Base-by-base conservation (phyloP, 2,329 filamentous ascomycete genomes). In the Colletotrichum viniferum region DNA sequence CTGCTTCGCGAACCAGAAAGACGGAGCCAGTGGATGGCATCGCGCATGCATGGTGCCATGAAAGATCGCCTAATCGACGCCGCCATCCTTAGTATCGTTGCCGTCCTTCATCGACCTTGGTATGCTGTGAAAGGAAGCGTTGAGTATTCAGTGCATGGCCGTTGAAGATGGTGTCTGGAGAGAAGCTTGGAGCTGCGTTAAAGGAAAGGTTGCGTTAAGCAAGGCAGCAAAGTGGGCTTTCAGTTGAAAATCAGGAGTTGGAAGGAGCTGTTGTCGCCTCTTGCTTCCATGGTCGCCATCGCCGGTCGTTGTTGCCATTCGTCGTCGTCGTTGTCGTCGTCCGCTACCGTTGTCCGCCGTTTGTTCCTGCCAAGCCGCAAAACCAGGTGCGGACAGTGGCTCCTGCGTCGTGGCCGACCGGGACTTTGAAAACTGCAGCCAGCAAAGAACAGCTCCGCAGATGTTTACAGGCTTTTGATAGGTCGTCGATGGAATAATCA, bases 121-220 rank as follows among this genome's bases (percentile, higher is more conserved):
- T 4, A 7, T 48, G 18, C 7, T 48, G 16, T 48, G 43, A 48
- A 21, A 48, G 18, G 3, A 7, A 48, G 0, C 18, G 9, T 48
- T 48, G 43, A 21, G 43, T 48, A 21, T 48, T n/a, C 43, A 21
- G 0, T 43, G 38, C 18, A 13, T 48, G 43, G 43, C n/a, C 43
- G 0, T 1, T n/a, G n/a, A 48, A 21, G n/a, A 21, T 48, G n/a
- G 21, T 48, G 43, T 0, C 38, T 1, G 38, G 38, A 7, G 0
- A 48, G 43, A 48, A 48, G 10, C 43, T n/a, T 1, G 43, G 43
- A 48, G 43, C 18, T 43, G 38, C 38, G 38, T 1, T 0, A 43
- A 43, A 43, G 36, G 4, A 8, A 43, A n/a, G 16, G 4, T 10
- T 4, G 34, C 34, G 34, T 8, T 12, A 48, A 5, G 38, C n/a